phyloP scores from a whole-genome alignment of 2,329 filamentous ascomycete species.

The Lasiodiplodia gonubiensis region DNA sequence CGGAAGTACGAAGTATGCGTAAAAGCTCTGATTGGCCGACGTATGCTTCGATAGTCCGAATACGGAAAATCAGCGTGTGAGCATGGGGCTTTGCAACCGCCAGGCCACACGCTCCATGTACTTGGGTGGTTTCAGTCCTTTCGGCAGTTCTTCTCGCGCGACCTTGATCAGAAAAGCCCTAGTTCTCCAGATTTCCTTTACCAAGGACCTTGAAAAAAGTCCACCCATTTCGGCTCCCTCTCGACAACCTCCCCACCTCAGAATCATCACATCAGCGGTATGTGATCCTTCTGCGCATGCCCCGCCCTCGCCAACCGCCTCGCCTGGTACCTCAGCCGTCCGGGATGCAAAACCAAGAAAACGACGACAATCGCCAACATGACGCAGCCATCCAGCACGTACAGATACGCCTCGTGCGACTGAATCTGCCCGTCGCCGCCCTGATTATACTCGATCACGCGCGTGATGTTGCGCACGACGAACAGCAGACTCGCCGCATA shows the following conservation, averaged over 20 bases:
- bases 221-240: neutral
- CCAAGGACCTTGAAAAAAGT: too few relatives aligned
- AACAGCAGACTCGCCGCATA: neutral
- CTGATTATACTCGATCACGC: neutral
- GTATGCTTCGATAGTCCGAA: too few relatives aligned
- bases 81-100: too few relatives aligned
- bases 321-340: neutral
- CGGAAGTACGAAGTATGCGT: too few relatives aligned
- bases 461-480: conserved; percentile 3
- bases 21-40: too few relatives aligned
- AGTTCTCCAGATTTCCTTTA: too few relatives aligned
- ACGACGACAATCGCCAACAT: conserved; percentile 6
- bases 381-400: neutral
- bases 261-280: neutral
- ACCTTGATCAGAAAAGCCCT: too few relatives aligned
- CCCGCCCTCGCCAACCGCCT: neutral
- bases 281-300: neutral
- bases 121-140: too few relatives aligned
- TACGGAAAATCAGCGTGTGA: too few relatives aligned
- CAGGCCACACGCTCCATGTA: too few relatives aligned
- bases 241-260: too few relatives aligned
- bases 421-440: neutral
- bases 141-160: too few relatives aligned
- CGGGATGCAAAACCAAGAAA: neutral
- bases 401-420: neutral